These are phyloP conservation scores for Coemansia sp. DNA, from an alignment of 192 early-diverging fungal species.

Conservation along the genomic window DNA sequence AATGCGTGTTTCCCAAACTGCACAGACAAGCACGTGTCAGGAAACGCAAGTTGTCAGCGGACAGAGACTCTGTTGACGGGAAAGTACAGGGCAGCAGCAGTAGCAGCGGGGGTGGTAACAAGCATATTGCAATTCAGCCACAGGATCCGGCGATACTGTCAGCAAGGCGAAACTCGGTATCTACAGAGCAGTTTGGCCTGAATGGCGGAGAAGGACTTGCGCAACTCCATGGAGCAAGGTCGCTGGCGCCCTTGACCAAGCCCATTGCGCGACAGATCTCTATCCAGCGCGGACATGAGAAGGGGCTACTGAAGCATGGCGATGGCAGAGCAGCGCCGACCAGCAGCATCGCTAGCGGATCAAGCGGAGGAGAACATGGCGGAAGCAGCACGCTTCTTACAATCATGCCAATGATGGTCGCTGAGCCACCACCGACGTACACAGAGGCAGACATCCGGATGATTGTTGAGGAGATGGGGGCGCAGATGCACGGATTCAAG, in stretches of 20 bases:
- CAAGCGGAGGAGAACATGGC: background rate
- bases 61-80: slow-evolving; percentile 3
- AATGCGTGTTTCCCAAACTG: slow-evolving; percentile 48
- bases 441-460: slow-evolving; percentile 29
- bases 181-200: background rate
- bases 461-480: slow-evolving; percentile 33
- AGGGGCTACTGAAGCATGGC: background rate
- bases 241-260: slow-evolving; percentile 25
- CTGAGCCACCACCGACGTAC: slow-evolving; percentile 20
- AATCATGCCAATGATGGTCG: slow-evolving; percentile 13
- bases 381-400: slow-evolving; percentile 1
- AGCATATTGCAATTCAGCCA: slow-evolving; percentile 18
- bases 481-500: slow-evolving; percentile 39
- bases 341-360: background rate
- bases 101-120: background rate
- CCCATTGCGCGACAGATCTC: slow-evolving; percentile 12
- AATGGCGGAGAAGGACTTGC: slow-evolving; percentile 4
- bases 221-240: slow-evolving; percentile 20
- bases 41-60: slow-evolving; percentile 30
- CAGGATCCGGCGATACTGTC: background rate
- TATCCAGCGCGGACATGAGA: background rate
- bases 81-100: background rate
- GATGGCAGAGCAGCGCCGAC: background rate
- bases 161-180: background rate
- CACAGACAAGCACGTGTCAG: slow-evolving; percentile 22